These are phyloP conservation scores for Caryocar brasiliense DNA, from an alignment of 441 rosid species.

Conservation along the genomic window DNA sequence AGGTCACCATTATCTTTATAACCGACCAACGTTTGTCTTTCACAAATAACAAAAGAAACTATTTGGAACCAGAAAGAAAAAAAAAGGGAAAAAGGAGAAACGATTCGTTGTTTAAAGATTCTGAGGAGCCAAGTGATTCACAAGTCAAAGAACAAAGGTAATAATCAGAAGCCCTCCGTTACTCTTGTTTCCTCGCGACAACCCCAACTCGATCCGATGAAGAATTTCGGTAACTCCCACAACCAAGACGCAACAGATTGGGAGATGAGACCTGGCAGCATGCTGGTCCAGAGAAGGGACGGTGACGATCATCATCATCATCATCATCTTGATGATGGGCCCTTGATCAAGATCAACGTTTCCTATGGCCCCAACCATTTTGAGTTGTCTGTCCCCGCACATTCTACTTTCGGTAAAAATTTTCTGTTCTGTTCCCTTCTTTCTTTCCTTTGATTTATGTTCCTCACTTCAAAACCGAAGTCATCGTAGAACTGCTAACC, in stretches of 20 bases:
- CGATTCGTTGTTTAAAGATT: too few relatives aligned
- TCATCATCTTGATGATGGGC: constrained; percentile 10
- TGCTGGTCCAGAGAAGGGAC: constrained; percentile 52
- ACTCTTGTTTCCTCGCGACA: too few relatives aligned
- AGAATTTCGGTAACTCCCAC: not conserved
- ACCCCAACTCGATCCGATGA: constrained; percentile 5
- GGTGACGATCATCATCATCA: constrained; percentile 12
- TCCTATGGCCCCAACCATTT: constrained; percentile 37
- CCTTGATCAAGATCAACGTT: constrained; percentile 31
- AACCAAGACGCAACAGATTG: constrained; percentile 14
- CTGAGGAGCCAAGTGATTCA: too few relatives aligned
- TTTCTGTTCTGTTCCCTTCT: not conserved
- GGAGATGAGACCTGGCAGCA: constrained; percentile 46
- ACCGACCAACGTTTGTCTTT: too few relatives aligned
- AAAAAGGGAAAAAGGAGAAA: too few relatives aligned
- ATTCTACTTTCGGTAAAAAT: constrained; percentile 60
- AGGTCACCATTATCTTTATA: too few relatives aligned
- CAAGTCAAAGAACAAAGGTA: too few relatives aligned
- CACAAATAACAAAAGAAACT: too few relatives aligned
- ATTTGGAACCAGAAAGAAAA: too few relatives aligned
- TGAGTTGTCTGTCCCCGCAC: constrained; percentile 39
- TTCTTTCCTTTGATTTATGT: not conserved
- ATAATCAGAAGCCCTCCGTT: too few relatives aligned
- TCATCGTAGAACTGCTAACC: too few relatives aligned
- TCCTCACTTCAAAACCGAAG: not conserved